These are phyloP conservation scores for Coprinopsis strossmayeri DNA, from an alignment of 768 basidiomycete genomes.

Conservation along the genomic window DNA sequence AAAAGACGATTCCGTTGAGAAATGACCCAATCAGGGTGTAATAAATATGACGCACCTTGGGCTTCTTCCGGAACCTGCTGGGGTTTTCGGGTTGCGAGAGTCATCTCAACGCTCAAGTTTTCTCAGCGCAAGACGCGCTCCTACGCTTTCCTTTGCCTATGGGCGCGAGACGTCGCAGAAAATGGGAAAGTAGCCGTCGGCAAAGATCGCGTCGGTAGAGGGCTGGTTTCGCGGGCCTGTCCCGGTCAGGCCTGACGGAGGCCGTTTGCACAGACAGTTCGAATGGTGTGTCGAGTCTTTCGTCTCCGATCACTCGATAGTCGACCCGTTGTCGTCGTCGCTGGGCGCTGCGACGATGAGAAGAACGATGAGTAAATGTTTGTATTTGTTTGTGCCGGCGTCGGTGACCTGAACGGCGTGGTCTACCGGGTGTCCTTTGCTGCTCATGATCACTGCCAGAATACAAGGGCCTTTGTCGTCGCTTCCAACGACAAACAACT, in stretches of 20 bases:
- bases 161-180: slow-evolving; percentile 9
- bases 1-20: slow-evolving; percentile 10
- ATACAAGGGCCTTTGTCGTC: not conserved
- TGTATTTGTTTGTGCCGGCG: slow-evolving; percentile 17
- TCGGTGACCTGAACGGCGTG: not conserved
- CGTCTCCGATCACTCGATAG: not conserved
- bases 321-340: slow-evolving; percentile 7
- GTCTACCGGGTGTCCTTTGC: not conserved
- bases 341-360: slow-evolving; percentile 9
- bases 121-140: not conserved
- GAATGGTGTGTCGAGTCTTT: not conserved
- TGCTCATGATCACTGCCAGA: not conserved
- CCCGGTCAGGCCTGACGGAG: slow-evolving; percentile 1
- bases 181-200: not conserved
- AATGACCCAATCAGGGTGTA: slow-evolving; percentile 13
- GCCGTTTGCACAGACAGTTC: not conserved
- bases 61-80: slow-evolving; percentile 61
- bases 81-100: slow-evolving; percentile 61
- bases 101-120: slow-evolving; percentile 33
- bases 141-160: not conserved
- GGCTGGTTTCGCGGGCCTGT: not conserved
- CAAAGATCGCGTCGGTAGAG: not conserved
- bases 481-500: too few species aligned
- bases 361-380: slow-evolving; percentile 24
- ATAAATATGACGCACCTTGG: slow-evolving; percentile 39